A percentile compares a stretch with the other conserved stretches of the same genome.
Evolutionary conservation across 768 basidiomycete species (phyloP).

Genomic region (Panaeolus cyanescens): DNA sequence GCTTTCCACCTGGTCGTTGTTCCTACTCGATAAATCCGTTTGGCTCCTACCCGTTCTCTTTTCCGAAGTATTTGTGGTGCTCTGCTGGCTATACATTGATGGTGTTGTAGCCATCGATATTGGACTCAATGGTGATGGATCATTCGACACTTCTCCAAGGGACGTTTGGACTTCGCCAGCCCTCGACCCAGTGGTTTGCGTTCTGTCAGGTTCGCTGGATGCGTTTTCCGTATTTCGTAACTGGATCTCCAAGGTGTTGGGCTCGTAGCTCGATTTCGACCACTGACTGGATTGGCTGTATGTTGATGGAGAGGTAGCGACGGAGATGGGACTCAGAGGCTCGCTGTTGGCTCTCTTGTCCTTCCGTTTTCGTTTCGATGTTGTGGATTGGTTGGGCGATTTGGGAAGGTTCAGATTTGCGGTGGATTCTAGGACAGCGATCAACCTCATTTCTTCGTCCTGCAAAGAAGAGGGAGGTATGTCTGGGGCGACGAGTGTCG

Average conservation of each 20-base stretch:
- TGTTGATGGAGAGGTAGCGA: not conserved
- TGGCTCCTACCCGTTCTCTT: not conserved
- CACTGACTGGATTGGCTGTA: not conserved
- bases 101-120: not conserved
- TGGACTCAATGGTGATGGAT: not conserved
- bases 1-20: not conserved
- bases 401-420: not conserved
- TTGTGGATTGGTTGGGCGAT: not conserved
- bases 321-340: not conserved
- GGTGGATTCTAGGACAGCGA: not conserved
- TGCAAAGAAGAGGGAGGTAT: not conserved
- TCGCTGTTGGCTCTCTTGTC: not conserved
- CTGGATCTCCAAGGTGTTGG: not conserved
- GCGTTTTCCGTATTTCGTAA: not conserved
- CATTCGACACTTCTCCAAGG: not conserved
- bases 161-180: no score
- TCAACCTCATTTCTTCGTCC: not conserved
- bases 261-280: not conserved
- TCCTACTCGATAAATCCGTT: not conserved
- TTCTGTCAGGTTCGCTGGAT: no score
- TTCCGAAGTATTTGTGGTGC: not conserved
- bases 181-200: not conserved
- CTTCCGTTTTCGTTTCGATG: not conserved
- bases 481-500: not conserved
- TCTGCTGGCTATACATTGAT: not conserved